Base-by-base conservation (phyloP, 2,329 filamentous ascomycete species). In the Beauveria sp. region DNA sequence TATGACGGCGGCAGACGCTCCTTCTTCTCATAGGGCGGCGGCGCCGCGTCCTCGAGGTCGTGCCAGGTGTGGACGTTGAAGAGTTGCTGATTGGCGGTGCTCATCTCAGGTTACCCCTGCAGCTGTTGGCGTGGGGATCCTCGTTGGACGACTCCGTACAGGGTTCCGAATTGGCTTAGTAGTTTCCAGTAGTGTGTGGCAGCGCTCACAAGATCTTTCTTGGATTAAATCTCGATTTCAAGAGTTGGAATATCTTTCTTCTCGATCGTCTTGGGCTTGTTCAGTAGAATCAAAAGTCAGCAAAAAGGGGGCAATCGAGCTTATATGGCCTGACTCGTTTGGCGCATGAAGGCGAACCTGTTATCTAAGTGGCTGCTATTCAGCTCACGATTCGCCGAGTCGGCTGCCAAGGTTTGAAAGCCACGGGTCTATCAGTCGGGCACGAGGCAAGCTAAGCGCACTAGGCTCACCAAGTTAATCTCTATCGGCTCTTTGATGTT, bases 11-110 rank as follows among this genome's bases (percentile, higher is more conserved):
- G 60, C 3, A 50, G 52, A 4, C 43, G 34, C 38, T 62, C 60
- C 3, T 45, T 49, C 45, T 62, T 62, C 20, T 62, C 52, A n/a
- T 62, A 62, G 5, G 60, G 51, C 18, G 60, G 60, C 34, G 60
- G 60, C 22, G 50, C 20, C 22, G 34, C 31, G 16, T 56, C 34
- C 24, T 45, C 38, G 20, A 34, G 14, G 12, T 54, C 54, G 26
- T n/a, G 16, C 53, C 53, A 58, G 28, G 55, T 28, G 20, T 20
- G 8, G 20, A 34, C 43, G 43, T 46, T 10, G 10, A 34, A 31
- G 14, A n/a, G 55, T 22, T 49, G 55, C 40, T 55, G 52, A 31
- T 55, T n/a, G 34, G 7, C 38, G 18, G 38, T 28, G 24, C 24
- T 55, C 52, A 45, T 55, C 9, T 48, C 20, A 6, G 22, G 49